phyloP scores from a whole-genome alignment of 441 rosid species.

The Viola pubescens region DNA sequence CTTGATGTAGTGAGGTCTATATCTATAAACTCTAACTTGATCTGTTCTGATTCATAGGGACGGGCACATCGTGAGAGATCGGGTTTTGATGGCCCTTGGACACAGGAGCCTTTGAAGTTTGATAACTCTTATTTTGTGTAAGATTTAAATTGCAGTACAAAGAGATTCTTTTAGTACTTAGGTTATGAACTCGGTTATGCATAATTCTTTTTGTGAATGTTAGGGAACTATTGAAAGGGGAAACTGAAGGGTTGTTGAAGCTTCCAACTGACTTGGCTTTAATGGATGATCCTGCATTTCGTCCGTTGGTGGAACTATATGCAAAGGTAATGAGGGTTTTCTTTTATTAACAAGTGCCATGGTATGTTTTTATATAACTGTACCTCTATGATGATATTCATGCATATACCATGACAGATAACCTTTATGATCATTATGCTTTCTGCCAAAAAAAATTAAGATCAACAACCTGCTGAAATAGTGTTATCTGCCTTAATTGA shows the following conservation, averaged over 20 bases:
- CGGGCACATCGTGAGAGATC: constrained; percentile 83
- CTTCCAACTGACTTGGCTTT: constrained; percentile 73
- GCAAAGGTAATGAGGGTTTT: constrained; percentile 46
- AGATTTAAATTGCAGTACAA: constrained; percentile 15
- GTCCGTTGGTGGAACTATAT: constrained; percentile 56
- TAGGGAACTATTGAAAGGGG: constrained; percentile 65
- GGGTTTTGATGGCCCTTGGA: constrained; percentile 92
- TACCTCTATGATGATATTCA: background rate
- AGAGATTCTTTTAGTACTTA: constrained; percentile 3
- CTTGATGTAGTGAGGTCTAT: background rate
- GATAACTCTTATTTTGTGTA: constrained; percentile 84
- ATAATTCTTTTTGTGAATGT: constrained; percentile 9
- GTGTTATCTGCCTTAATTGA: too few species aligned
- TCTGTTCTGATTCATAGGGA: constrained; percentile 37
- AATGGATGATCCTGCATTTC: constrained; percentile 57
- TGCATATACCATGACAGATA: background rate
- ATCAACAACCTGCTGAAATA: too few species aligned
- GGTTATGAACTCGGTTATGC: background rate
- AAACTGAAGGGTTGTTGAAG: constrained; percentile 62
- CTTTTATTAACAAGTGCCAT: background rate
- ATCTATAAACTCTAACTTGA: background rate
- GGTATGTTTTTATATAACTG: background rate
- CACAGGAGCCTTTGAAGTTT: constrained; percentile 72
- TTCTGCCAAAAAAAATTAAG: too few species aligned
- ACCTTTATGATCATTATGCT: too few species aligned